Evolutionary conservation across 345 rosid species (phyloP).

Genomic region (Mangifera indica): DNA sequence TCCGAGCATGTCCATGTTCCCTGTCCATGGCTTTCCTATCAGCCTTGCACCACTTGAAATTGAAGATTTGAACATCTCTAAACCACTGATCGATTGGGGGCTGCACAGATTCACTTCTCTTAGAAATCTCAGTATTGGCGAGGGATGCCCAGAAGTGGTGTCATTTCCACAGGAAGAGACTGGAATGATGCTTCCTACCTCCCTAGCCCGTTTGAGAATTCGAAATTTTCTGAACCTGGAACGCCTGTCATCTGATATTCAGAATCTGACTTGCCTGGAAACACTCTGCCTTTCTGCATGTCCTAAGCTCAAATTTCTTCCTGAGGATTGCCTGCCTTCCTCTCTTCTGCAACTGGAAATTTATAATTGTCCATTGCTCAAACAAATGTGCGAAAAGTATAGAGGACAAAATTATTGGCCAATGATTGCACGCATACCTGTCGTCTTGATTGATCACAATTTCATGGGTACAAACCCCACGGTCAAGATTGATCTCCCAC

Average conservation of each 20-base stretch:
- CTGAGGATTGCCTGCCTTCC: not conserved
- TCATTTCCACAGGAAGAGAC: conserved; percentile 11
- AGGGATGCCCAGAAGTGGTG: conserved; percentile 12
- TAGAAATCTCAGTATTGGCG: not conserved
- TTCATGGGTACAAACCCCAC: not conserved
- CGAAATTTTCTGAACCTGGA: conserved; percentile 18
- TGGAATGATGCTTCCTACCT: conserved; percentile 10
- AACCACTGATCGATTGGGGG: conserved; percentile 17
- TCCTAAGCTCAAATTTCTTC: conserved; percentile 15
- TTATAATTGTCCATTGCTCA: not conserved
- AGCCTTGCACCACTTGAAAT: conserved; percentile 2
- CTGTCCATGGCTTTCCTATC: conserved; percentile 7
- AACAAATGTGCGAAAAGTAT: conserved; percentile 11
- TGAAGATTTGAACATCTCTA: not conserved
- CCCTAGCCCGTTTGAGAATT: not conserved
- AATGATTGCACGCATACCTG: conserved; percentile 18
- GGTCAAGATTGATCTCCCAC: too few species aligned
- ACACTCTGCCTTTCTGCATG: conserved; percentile 1
- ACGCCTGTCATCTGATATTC: conserved; percentile 5
- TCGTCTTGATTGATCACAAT: not conserved
- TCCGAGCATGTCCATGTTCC: conserved; percentile 1
- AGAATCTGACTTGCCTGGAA: conserved; percentile 21
- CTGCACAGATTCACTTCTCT: conserved; percentile 21
- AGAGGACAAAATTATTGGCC: conserved; percentile 15
- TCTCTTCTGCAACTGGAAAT: not conserved